Percentiles rank a stretch among this genome's conserved stretches.
Conservation (phyloP, 176 grass and related monocot species). For the Oryza glumipatula region DNA sequence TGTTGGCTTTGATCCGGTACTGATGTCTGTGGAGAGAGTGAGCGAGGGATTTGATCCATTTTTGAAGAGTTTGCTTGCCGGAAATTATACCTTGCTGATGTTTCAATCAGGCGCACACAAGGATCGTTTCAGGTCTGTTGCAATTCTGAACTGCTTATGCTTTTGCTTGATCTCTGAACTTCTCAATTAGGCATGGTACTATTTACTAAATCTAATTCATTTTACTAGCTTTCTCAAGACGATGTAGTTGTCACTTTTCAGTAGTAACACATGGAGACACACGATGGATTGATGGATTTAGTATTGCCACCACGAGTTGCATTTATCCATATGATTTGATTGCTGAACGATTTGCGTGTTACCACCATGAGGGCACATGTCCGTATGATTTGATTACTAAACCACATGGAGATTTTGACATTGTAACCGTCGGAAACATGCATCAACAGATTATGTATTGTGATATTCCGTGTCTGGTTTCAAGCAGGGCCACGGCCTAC, state of each 20-base stretch:
- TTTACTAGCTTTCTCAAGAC: slow-evolving; percentile 7
- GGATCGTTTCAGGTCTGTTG: background rate
- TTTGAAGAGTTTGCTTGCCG: background rate
- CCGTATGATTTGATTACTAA: slow-evolving; percentile 52
- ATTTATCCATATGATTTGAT: slow-evolving; percentile 47
- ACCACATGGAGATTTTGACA: slow-evolving; percentile 46
- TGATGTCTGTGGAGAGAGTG: background rate
- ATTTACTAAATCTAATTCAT: background rate
- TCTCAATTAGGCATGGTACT: background rate
- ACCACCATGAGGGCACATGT: slow-evolving; percentile 45
- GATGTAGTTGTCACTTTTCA: slow-evolving; percentile 38
- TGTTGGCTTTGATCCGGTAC: background rate
- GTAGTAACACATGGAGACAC: slow-evolving; percentile 54
- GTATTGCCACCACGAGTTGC: slow-evolving; percentile 49
- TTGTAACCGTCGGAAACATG: slow-evolving; percentile 33
- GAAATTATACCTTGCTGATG: background rate
- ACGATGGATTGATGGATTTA: slow-evolving; percentile 54
- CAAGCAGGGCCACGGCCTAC: slow-evolving; percentile 9
- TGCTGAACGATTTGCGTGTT: slow-evolving; percentile 44
- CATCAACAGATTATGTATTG: slow-evolving; percentile 28
- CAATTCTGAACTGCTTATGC: background rate
- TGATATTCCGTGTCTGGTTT: slow-evolving; percentile 23
- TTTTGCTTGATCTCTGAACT: background rate
- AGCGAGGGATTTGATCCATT: background rate
- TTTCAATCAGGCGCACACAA: background rate